Base-by-base conservation (phyloP, 2,329 filamentous ascomycete genomes). In the Colletotrichum karsti region DNA sequence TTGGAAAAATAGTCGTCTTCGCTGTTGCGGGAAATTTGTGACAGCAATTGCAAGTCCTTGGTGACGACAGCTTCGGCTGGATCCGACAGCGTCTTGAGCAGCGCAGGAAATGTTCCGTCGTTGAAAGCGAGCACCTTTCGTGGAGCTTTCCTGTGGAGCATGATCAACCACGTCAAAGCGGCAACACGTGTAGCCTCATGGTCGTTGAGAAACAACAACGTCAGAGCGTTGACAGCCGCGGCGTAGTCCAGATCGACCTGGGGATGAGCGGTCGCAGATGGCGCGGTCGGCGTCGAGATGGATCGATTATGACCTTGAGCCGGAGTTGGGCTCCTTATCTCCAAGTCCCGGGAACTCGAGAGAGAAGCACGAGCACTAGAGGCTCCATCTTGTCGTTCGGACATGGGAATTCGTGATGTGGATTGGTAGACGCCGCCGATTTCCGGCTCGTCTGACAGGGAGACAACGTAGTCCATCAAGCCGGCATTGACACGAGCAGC, bases 1-100 rank as follows among this genome's bases (percentile, higher is more conserved):
- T 95, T 97, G 2, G 93, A 92, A 77, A 99, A 99, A 79, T 98
- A 98, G 71, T 95, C 94, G 76, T 99, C 96, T 74, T 98, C 96
- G 76, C 94, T 98, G 74, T 98, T 97, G 71, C 92, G 91, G 3
- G 95, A 98, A 61, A 99, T 98, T 73, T 99, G 96, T 0, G 95
- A 98, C 3, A 99, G 86, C 15, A 99, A 85, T 71, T 98, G 93
- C 30, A 99, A 82, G 77, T 99, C 96, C 73, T 96, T 93, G 5
- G 94, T 98, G 2, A 99, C 97, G 7, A 99, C 96, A 18, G 94
- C 93, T 77, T 99, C 96, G 7, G 95, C 93, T 7, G 95, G 94
- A 78, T 99, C 96, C 0, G 95, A 98, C 1, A 99, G 86, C 0
- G 96, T 99, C 81, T 99, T 99, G 33, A 99, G 89, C 30, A 99